Percentiles rank a stretch among this genome's conserved stretches.
Conservation (phyloP, 2,329 filamentous ascomycete genomes). For the Sporothrix curviconia region DNA sequence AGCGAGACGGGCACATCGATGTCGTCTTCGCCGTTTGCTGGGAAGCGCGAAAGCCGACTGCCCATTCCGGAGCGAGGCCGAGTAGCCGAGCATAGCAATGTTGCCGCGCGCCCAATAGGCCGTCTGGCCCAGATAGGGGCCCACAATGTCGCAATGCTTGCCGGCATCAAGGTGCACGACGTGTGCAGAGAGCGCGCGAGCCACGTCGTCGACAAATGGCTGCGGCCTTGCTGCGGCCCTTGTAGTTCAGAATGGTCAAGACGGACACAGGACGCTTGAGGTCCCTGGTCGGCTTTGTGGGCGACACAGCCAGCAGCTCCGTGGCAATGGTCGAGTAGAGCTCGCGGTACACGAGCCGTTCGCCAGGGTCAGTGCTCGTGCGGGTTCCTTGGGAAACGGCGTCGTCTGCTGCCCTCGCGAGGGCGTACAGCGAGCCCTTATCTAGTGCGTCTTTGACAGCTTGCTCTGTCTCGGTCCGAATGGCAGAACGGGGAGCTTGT, state of each 20-base stretch:
- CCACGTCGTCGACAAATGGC: slow-evolving; percentile 26
- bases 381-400: slow-evolving; percentile 6
- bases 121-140: slow-evolving; percentile 61
- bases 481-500: too few species aligned
- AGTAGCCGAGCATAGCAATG: slow-evolving; percentile 50
- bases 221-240: slow-evolving; percentile 25
- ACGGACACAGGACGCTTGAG: slow-evolving; percentile 30
- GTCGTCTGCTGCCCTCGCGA: slow-evolving; percentile 10
- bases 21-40: slow-evolving; percentile 32
- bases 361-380: slow-evolving; percentile 13
- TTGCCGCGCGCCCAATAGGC: slow-evolving; percentile 41
- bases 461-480: neutral
- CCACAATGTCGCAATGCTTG: slow-evolving; percentile 63
- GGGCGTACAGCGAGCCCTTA: neutral
- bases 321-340: slow-evolving; percentile 28
- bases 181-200: slow-evolving; percentile 49
- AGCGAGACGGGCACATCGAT: slow-evolving; percentile 24
- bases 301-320: slow-evolving; percentile 25
- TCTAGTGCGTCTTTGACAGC: neutral
- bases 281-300: slow-evolving; percentile 20
- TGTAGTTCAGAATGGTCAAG: slow-evolving; percentile 30
- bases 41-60: slow-evolving; percentile 36
- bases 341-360: slow-evolving; percentile 26
- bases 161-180: slow-evolving; percentile 62
- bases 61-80: slow-evolving; percentile 48